A percentile compares a stretch with the other conserved stretches of the same genome.
Conservation (phyloP, 2,329 filamentous ascomycete species). For the Proliferodiscus dingleyae region DNA sequence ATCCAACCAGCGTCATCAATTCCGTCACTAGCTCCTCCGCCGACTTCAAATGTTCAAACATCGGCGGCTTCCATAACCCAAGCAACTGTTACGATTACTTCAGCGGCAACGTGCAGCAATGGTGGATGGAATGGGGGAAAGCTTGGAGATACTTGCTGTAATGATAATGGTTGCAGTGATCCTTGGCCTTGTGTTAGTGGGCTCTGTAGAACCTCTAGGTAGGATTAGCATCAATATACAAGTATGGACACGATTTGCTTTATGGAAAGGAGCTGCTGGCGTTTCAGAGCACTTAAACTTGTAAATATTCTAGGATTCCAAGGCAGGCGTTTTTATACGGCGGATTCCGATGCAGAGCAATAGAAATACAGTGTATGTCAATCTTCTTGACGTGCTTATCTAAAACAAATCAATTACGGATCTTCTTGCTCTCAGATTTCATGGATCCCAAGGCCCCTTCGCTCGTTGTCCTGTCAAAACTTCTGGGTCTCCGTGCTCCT, state of each 20-base stretch:
- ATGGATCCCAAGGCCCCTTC: constrained; percentile 48
- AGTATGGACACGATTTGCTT: not conserved
- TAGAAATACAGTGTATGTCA: no score
- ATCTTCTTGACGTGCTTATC: no score
- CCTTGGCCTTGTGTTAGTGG: not conserved
- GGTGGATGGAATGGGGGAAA: not conserved
- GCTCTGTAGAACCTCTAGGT: not conserved
- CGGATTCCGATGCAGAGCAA: no score
- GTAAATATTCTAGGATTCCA: no score
- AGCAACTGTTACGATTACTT: not conserved
- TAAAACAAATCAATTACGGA: no score
- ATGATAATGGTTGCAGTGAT: not conserved
- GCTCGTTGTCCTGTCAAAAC: constrained; percentile 51
- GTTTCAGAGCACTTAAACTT: no score
- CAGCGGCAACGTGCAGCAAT: not conserved
- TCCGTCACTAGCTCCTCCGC: no score
- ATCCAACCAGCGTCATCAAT: not conserved
- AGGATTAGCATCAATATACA: not conserved
- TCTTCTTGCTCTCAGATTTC: constrained; percentile 9
- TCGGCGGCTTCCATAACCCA: no score
- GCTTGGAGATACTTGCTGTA: not conserved
- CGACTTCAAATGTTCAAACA: no score
- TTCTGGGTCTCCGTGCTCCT: constrained; percentile 47
- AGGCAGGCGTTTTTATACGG: no score
- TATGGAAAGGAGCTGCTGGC: no score